Evolutionary conservation across 768 basidiomycete species (phyloP).

Genomic region (Calocybe cyanea): DNA sequence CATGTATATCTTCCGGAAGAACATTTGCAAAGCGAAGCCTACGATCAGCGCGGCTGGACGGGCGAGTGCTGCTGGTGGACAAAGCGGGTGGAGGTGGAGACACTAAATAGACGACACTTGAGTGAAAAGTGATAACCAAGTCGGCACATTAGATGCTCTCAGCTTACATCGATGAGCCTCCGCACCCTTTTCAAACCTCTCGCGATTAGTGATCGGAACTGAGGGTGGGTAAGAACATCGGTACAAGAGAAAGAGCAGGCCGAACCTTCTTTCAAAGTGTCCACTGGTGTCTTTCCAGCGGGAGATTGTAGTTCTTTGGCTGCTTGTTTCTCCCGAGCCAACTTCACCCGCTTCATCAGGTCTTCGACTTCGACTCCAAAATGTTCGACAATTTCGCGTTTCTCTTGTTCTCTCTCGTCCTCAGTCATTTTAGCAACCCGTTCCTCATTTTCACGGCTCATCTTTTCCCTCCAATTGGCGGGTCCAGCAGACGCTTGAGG

Average conservation of each 20-base stretch:
- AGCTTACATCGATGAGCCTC: constrained; percentile 13
- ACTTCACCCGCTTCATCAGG: constrained; percentile 52
- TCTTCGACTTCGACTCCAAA: constrained; percentile 68
- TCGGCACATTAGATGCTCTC: no score
- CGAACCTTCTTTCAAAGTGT: constrained; percentile 17
- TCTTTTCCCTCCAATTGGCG: constrained; percentile 50
- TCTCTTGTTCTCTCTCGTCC: constrained; percentile 65
- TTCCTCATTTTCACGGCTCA: constrained; percentile 63
- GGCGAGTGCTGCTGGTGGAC: constrained; percentile 50
- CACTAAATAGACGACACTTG: constrained; percentile 13
- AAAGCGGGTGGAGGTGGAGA: constrained; percentile 44
- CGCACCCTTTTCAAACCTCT: constrained; percentile 5
- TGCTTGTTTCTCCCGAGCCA: constrained; percentile 37
- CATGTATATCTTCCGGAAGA: constrained; percentile 68
- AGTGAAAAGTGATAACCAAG: background rate
- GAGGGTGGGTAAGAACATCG: background rate
- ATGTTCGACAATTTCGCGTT: constrained; percentile 60
- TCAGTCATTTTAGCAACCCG: constrained; percentile 65
- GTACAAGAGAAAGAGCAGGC: background rate
- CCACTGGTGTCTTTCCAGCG: background rate
- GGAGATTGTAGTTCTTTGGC: constrained; percentile 2
- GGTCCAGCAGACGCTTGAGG: constrained; percentile 13
- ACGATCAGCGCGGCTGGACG: constrained; percentile 53
- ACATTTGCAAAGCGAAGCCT: constrained; percentile 75
- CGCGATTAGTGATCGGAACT: constrained; percentile 16